Evolutionary conservation across 768 basidiomycete genomes (phyloP).

Genomic region (Pleurotus cornucopiae): DNA sequence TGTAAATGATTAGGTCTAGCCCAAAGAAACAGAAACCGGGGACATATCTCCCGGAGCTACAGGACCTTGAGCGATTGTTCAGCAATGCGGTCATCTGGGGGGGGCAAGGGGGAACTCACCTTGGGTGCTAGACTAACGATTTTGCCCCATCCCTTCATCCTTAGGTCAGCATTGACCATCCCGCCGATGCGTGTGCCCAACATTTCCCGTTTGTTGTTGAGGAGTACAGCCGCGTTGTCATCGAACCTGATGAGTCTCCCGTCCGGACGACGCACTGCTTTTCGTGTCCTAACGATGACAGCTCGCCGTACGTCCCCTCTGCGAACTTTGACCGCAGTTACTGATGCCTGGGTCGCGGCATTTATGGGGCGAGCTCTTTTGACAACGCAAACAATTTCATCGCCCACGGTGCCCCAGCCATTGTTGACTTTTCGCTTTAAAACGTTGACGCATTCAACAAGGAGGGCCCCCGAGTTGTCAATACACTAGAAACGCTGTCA

Average conservation of each 20-base stretch:
- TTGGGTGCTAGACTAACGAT: slow-evolving; percentile 90
- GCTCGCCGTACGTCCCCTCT: slow-evolving; percentile 94
- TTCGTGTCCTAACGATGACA: slow-evolving; percentile 91
- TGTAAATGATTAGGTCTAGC: not conserved
- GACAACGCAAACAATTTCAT: slow-evolving; percentile 94
- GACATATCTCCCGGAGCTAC: not conserved
- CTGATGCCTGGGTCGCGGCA: slow-evolving; percentile 58
- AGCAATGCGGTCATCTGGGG: not conserved
- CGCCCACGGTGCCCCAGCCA: slow-evolving; percentile 89
- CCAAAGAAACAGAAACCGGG: not conserved
- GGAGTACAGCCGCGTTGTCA: slow-evolving; percentile 91
- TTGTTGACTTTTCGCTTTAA: slow-evolving; percentile 95
- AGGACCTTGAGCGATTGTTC: not conserved
- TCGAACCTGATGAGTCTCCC: slow-evolving; percentile 88
- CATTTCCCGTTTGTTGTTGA: slow-evolving; percentile 97
- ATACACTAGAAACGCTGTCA: slow-evolving; percentile 59
- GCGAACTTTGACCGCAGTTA: slow-evolving; percentile 85
- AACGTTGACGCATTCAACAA: slow-evolving; percentile 95
- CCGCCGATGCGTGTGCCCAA: slow-evolving; percentile 92
- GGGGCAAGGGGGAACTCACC: slow-evolving; percentile 38
- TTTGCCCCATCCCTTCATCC: slow-evolving; percentile 93
- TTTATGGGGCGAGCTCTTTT: slow-evolving; percentile 85
- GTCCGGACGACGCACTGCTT: slow-evolving; percentile 80
- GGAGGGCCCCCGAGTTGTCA: slow-evolving; percentile 93
- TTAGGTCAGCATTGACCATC: slow-evolving; percentile 86